A percentile compares a stretch with the other conserved stretches of the same genome.
These are phyloP conservation scores for Hymenoscyphus fraxineus DNA, from an alignment of 2,329 filamentous ascomycete species.

Conservation along the genomic window DNA sequence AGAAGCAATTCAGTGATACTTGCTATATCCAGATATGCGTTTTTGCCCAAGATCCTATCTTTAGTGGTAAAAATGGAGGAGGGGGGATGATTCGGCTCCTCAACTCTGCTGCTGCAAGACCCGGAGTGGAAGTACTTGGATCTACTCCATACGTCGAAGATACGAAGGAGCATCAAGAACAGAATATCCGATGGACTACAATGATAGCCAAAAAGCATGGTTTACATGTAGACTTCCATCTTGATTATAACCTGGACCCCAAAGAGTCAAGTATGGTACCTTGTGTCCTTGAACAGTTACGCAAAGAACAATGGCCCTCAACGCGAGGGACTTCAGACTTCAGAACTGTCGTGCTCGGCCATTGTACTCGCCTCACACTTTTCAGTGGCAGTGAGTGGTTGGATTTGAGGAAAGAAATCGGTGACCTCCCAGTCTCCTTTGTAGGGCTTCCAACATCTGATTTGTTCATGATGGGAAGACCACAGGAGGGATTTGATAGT, in stretches of 20 bases:
- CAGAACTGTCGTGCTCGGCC: constrained; percentile 58
- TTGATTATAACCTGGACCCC: constrained; percentile 64
- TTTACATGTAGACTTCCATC: constrained; percentile 65
- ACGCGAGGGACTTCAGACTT: constrained; percentile 19
- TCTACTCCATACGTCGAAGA: constrained; percentile 68
- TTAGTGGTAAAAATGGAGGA: constrained; percentile 50
- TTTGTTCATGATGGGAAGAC: constrained; percentile 65
- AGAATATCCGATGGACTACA: constrained; percentile 63
- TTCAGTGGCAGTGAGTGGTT: constrained; percentile 49
- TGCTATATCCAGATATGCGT: constrained; percentile 64
- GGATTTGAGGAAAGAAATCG: constrained; percentile 45
- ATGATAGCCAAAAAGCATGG: constrained; percentile 45
- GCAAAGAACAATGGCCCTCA: constrained; percentile 46
- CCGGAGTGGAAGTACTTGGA: constrained; percentile 56
- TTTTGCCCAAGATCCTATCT: constrained; percentile 68
- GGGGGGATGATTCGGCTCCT: constrained; percentile 50
- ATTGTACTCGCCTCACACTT: constrained; percentile 64
- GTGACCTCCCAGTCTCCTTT: constrained; percentile 57
- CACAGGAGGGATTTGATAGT: constrained; percentile 27
- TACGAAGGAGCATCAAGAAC: constrained; percentile 38
- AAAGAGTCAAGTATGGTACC: constrained; percentile 48
- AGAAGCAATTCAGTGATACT: constrained; percentile 47
- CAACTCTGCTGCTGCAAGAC: constrained; percentile 40
- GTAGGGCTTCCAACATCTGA: constrained; percentile 69
- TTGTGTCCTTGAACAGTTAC: constrained; percentile 50